Conservation (phyloP, 2,329 filamentous ascomycete genomes). For the Diplodia scrobiculata region DNA sequence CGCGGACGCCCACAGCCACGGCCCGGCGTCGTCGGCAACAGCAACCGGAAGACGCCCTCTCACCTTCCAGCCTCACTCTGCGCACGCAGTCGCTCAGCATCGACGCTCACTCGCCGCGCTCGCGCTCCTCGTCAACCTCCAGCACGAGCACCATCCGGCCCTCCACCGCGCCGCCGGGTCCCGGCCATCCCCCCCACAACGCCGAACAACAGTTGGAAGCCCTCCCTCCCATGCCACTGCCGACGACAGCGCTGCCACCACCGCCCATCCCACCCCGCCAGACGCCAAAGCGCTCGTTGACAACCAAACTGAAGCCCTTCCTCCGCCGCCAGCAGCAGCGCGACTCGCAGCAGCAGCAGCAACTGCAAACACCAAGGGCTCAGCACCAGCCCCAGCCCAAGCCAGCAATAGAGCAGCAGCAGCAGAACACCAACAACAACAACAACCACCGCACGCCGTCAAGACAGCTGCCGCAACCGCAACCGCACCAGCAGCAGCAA, state of each 20-base stretch:
- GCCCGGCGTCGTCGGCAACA: too few relatives aligned
- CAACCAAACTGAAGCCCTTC: background rate
- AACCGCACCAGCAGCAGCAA: background rate
- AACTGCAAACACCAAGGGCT: background rate
- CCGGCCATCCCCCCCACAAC: background rate
- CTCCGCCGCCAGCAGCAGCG: background rate
- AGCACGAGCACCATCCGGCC: conserved; percentile 3
- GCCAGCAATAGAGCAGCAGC: background rate
- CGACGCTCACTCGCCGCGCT: background rate
- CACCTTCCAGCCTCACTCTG: background rate
- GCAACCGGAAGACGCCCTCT: background rate
- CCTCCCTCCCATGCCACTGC: background rate
- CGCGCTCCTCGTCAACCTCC: background rate
- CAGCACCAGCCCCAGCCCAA: background rate
- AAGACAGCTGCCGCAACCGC: background rate
- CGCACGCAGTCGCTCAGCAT: background rate
- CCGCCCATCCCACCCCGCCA: background rate
- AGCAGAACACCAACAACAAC: too few relatives aligned
- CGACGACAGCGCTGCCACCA: background rate
- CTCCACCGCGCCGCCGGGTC: background rate
- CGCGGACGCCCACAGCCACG: background rate
- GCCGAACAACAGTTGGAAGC: background rate
- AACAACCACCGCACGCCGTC: background rate
- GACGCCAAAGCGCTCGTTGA: conserved; percentile 6
- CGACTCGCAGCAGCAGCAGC: background rate